phyloP scores from a whole-genome alignment of 2,329 filamentous ascomycete species.

The Huntiella decipiens region DNA sequence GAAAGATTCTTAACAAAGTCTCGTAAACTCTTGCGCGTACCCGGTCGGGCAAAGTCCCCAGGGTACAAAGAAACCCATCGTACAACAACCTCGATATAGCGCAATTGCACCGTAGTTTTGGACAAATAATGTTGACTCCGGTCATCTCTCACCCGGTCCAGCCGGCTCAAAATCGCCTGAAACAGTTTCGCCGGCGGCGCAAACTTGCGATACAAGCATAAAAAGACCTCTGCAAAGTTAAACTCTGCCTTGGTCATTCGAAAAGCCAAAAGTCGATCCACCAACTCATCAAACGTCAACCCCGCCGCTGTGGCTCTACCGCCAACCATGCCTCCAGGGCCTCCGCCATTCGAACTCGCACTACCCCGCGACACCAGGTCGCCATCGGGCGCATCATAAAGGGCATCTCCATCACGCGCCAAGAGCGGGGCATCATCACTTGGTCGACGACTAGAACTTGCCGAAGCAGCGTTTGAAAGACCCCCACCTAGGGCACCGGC shows the following conservation, averaged over 20 bases:
- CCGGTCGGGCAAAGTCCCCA: conserved; percentile 71
- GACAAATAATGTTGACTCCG: conserved; percentile 50
- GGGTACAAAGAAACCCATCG: conserved; percentile 84
- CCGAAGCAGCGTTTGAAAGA: background rate
- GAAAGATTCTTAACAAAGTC: conserved; percentile 61
- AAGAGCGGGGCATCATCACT: conserved; percentile 50
- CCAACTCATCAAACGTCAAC: conserved; percentile 48
- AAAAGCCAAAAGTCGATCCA: conserved; percentile 68
- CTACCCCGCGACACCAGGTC: conserved; percentile 25
- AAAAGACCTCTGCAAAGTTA: conserved; percentile 75
- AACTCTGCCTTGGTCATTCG: conserved; percentile 72
- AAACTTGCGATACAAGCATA: conserved; percentile 89
- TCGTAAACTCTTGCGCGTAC: conserved; percentile 51
- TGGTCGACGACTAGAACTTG: conserved; percentile 22
- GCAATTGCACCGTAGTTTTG: conserved; percentile 62
- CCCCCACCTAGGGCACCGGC: background rate
- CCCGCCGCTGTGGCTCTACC: conserved; percentile 21
- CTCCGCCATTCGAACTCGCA: background rate
- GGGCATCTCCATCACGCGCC: conserved; percentile 45
- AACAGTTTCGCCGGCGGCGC: conserved; percentile 64
- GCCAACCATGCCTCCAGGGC: background rate
- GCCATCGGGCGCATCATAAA: conserved; percentile 25
- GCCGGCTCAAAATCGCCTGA: conserved; percentile 54
- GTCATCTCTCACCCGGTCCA: conserved; percentile 52
- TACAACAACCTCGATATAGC: conserved; percentile 66